Base-by-base conservation (phyloP, 495 filamentous ascomycete species). In the Xylaria palmicola region DNA sequence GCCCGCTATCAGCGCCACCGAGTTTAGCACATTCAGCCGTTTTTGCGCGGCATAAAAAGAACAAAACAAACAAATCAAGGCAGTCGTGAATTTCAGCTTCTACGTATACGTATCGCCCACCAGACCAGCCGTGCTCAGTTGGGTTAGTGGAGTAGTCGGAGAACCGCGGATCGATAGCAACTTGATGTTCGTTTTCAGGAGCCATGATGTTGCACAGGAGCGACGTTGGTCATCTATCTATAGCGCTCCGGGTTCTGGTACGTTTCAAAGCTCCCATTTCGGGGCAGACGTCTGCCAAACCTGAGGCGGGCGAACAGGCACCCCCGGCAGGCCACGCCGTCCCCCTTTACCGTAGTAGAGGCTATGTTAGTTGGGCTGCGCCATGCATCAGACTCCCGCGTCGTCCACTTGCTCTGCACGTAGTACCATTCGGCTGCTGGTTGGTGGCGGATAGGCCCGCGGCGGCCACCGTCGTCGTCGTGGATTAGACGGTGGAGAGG, bases 191-290 rank as follows among this genome's bases (percentile, higher is more conserved):
- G 26, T 48, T 19, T 47, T 48, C 55, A 49, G 53, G 55, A 49
- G 55, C 41, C 8, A 43, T 58, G 55, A 58, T 58, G 55, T 49
- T 58, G 41, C 55, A 47, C 44, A 47, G 20, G 15, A 44, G 39
- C 39, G 39, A 44, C 37, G 7, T 56, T 27, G 37, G 39, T 17
- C 39, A 44, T 56, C 37, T 56, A 56, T 56, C 59, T 50, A 61
- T 55, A 45, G 59, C 22, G 43, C 29, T 61, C 22, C 40, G 41
- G 29, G 50, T 44, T 48, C 59, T 41, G 49, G 59, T 61, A 61
- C 44, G 47, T 52, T 60, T 52, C 47, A 60, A 43, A 17, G 24
- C n/a, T 44, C 20, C 7, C 41, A 57, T 52, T 60, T 37, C 57
- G 57, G 53, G 13, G 44, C 39, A 44, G 34, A 43, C 30, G 30